Evolutionary conservation across 2,329 filamentous ascomycete species (phyloP).

Genomic region (Shiraia sp.): DNA sequence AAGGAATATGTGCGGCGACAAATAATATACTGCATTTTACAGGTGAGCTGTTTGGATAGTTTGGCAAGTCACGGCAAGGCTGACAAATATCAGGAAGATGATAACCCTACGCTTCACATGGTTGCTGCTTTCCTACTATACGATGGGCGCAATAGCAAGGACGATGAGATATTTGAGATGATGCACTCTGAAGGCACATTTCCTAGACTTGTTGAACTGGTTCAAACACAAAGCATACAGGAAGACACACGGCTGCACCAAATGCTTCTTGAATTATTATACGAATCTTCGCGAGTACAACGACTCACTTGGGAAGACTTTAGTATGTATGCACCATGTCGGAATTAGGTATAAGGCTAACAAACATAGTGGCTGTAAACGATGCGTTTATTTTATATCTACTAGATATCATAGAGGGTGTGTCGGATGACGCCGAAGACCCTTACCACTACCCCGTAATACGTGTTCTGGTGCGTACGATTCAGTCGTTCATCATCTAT

Average conservation of each 20-base stretch:
- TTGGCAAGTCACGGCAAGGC: conserved; percentile 4
- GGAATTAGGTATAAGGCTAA: too few relatives aligned
- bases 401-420: conserved; percentile 83
- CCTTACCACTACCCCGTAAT: conserved; percentile 97
- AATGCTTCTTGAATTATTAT: conserved; percentile 83
- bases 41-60: conserved; percentile 49
- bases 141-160: conserved; percentile 78
- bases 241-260: conserved; percentile 75
- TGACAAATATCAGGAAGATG: conserved; percentile 72
- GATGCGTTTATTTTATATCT: conserved; percentile 84
- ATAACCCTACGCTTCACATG: conserved; percentile 75
- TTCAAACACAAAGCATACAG: conserved; percentile 65
- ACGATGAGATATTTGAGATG: conserved; percentile 76
- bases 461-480: conserved; percentile 82
- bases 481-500: too few relatives aligned
- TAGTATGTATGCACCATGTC: too few relatives aligned
- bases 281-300: conserved; percentile 96
- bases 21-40: conserved; percentile 85
- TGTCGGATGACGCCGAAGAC: conserved; percentile 85
- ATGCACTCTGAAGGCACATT: conserved; percentile 90
- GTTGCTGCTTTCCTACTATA: conserved; percentile 84
- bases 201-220: conserved; percentile 77
- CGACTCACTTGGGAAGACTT: conserved; percentile 77
- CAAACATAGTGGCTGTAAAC: conserved; percentile 59
- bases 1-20: conserved; percentile 88